These are phyloP conservation scores for Boeremia lycopersici DNA, from an alignment of 2,329 filamentous ascomycete species.

Conservation along the genomic window DNA sequence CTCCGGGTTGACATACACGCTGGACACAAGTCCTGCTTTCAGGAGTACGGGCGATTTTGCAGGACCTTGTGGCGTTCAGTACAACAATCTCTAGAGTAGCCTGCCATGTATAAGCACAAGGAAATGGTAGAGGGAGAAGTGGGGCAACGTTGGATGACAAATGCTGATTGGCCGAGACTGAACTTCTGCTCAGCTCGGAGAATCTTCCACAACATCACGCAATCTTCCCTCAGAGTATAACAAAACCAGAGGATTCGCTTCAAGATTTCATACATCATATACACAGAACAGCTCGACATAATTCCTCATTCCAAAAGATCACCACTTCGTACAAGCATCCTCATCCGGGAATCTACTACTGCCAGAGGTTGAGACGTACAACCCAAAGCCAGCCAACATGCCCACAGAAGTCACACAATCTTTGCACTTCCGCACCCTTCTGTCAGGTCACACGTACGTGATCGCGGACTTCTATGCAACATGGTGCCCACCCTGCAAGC, in stretches of 20 bases:
- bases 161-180: conserved; percentile 20
- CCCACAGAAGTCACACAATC: conserved; percentile 40
- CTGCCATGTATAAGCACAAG: not conserved
- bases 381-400: conserved; percentile 24
- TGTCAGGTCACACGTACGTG: conserved; percentile 46
- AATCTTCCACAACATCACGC: conserved; percentile 15
- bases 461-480: conserved; percentile 60
- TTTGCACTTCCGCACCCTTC: conserved; percentile 44
- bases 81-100: not conserved
- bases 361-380: not conserved
- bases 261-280: not conserved
- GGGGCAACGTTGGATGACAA: conserved; percentile 26
- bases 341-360: not conserved
- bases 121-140: not conserved
- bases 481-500: conserved; percentile 64
- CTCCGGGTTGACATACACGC: not conserved
- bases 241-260: not conserved
- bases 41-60: conserved; percentile 2
- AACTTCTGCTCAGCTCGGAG: conserved; percentile 6
- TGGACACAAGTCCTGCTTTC: not conserved
- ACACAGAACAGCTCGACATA: not conserved
- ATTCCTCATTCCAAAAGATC: not conserved
- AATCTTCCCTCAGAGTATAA: not conserved
- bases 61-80: conserved; percentile 5
- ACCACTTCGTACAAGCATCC: not conserved